These are phyloP conservation scores for Pluteus cervinus DNA, from an alignment of 768 basidiomycete species.

Conservation along the genomic window DNA sequence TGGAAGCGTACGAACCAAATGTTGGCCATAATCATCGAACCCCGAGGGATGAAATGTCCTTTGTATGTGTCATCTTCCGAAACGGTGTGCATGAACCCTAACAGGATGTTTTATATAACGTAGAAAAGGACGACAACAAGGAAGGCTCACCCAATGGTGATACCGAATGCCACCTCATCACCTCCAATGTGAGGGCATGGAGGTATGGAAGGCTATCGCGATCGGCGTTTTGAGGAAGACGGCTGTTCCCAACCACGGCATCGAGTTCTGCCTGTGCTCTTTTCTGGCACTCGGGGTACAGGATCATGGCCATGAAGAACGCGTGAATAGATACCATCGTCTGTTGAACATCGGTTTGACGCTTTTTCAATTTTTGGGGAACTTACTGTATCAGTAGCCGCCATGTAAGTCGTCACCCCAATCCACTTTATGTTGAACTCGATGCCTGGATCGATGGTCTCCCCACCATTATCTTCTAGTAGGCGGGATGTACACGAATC, in stretches of 20 bases:
- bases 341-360: no score
- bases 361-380: not conserved
- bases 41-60: slow-evolving; percentile 31
- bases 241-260: slow-evolving; percentile 12
- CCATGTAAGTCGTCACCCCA: slow-evolving; percentile 26
- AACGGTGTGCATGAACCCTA: slow-evolving; percentile 19
- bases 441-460: slow-evolving; percentile 1
- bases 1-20: slow-evolving; percentile 9
- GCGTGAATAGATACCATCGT: no score
- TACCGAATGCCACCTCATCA: slow-evolving; percentile 13
- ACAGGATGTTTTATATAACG: slow-evolving; percentile 15
- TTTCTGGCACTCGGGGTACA: slow-evolving; percentile 18
- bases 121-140: slow-evolving; percentile 17
- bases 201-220: slow-evolving; percentile 18
- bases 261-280: slow-evolving; percentile 26
- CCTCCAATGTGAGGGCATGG: slow-evolving; percentile 19
- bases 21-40: slow-evolving; percentile 22
- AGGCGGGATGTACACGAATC: slow-evolving; percentile 10
- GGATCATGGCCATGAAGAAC: slow-evolving; percentile 24
- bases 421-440: slow-evolving; percentile 15
- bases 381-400: slow-evolving; percentile 31
- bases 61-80: slow-evolving; percentile 23
- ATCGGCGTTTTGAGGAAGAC: slow-evolving; percentile 21
- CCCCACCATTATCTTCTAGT: slow-evolving; percentile 7
- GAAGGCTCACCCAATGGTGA: slow-evolving; percentile 17